A percentile compares a stretch with the other conserved stretches of the same genome.
Evolutionary conservation across 2,329 filamentous ascomycete genomes (phyloP).

Genomic region (Trichophyton equinum): DNA sequence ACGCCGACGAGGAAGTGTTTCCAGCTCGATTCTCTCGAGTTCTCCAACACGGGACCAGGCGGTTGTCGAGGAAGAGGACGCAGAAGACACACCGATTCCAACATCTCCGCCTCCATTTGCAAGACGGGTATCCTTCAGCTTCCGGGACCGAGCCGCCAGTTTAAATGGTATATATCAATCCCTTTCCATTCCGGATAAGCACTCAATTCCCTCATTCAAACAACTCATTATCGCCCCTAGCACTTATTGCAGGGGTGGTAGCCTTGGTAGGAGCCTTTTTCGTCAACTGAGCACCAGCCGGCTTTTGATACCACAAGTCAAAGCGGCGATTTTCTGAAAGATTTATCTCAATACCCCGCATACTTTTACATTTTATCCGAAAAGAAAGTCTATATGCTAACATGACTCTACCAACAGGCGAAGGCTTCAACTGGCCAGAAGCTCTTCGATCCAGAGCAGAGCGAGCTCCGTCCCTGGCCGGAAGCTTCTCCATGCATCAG

Average conservation of each 20-base stretch:
- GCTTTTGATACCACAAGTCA: neutral
- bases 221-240: neutral
- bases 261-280: constrained; percentile 1
- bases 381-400: constrained; percentile 20
- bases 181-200: neutral
- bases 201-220: neutral
- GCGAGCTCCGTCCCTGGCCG: constrained; percentile 46
- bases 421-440: constrained; percentile 95
- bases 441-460: constrained; percentile 86
- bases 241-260: neutral
- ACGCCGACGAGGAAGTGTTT: constrained; percentile 52
- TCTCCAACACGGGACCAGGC: constrained; percentile 31
- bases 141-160: constrained; percentile 39
- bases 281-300: neutral
- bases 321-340: neutral
- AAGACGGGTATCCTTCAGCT: constrained; percentile 81
- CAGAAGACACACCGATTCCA: constrained; percentile 47
- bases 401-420: constrained; percentile 48
- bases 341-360: neutral
- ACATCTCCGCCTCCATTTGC: constrained; percentile 56
- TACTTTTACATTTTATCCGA: constrained; percentile 16
- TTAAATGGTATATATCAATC: constrained; percentile 3
- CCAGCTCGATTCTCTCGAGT: constrained; percentile 43
- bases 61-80: constrained; percentile 55
- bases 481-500: constrained; percentile 12